Evolutionary conservation across 148 eudicot species (phyloP).

Genomic region (Vaccinium corymbosum): DNA sequence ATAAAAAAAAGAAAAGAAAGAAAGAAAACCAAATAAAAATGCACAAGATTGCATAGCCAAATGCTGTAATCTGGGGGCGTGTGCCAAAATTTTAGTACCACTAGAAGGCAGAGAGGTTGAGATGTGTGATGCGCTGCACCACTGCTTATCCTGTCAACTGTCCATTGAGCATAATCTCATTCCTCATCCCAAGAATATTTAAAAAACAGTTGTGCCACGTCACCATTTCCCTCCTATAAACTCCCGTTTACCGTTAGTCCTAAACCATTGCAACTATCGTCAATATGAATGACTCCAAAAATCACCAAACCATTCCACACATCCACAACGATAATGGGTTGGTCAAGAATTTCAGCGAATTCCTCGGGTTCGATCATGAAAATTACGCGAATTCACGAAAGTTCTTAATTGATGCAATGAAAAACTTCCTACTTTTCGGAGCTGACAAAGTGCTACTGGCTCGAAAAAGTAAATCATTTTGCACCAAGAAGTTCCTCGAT

Average conservation of each 20-base stretch:
- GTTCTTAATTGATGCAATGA: conserved; percentile 1
- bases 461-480: conserved; percentile 8
- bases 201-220: conserved; percentile 14
- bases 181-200: conserved; percentile 20
- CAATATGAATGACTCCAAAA: conserved; percentile 13
- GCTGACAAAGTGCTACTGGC: conserved; percentile 30
- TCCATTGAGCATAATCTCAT: conserved; percentile 13
- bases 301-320: conserved; percentile 14
- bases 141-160: not conserved
- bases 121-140: not conserved
- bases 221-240: conserved; percentile 22
- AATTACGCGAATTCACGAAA: not conserved
- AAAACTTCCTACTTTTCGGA: conserved; percentile 17
- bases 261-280: not conserved
- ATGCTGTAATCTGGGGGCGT: conserved; percentile 15
- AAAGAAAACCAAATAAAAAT: too few species aligned
- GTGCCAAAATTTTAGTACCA: conserved; percentile 14
- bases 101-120: not conserved
- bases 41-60: not conserved
- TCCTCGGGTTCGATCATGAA: conserved; percentile 11
- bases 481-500: not conserved
- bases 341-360: not conserved
- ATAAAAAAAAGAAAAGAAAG: too few species aligned
- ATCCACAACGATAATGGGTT: not conserved
- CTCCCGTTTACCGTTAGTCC: conserved; percentile 7